Percentiles rank a stretch among this genome's conserved stretches.
These are phyloP conservation scores for Paraconiothyrium sp. DNA, from an alignment of 2,329 filamentous ascomycete species.

Conservation along the genomic window DNA sequence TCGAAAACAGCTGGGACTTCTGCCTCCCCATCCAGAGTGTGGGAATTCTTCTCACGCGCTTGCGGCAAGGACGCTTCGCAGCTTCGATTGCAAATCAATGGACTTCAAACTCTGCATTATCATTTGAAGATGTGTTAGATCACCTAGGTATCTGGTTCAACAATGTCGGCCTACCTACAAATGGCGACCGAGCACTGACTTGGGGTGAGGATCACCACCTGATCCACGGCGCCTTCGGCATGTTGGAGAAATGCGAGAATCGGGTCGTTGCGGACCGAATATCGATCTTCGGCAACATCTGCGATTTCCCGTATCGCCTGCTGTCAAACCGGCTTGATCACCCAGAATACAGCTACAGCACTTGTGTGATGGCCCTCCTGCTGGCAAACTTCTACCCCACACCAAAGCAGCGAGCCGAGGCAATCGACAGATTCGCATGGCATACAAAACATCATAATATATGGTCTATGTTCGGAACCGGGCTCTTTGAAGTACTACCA, in stretches of 20 bases:
- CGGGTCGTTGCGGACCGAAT: not conserved
- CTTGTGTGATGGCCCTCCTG: too few species aligned
- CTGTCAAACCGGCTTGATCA: not conserved
- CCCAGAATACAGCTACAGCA: too few species aligned
- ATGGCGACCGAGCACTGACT: not conserved
- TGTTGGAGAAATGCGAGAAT: conserved; percentile 3
- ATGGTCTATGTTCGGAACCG: too few species aligned
- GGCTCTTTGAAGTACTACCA: too few species aligned
- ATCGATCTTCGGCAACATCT: too few species aligned
- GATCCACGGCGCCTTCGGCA: not conserved
- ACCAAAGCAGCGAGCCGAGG: too few species aligned
- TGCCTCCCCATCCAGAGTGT: not conserved
- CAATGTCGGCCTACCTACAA: not conserved
- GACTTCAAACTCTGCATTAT: not conserved
- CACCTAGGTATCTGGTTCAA: not conserved
- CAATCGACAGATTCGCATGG: too few species aligned
- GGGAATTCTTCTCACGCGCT: not conserved
- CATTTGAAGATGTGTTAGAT: not conserved
- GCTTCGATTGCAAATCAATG: not conserved
- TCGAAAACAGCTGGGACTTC: not conserved
- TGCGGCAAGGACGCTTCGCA: not conserved
- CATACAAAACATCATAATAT: too few species aligned
- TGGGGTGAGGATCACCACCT: not conserved
- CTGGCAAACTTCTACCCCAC: too few species aligned
- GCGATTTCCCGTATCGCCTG: not conserved